Base-by-base conservation (phyloP, 768 basidiomycete genomes). In the Leccinum uliginosum region DNA sequence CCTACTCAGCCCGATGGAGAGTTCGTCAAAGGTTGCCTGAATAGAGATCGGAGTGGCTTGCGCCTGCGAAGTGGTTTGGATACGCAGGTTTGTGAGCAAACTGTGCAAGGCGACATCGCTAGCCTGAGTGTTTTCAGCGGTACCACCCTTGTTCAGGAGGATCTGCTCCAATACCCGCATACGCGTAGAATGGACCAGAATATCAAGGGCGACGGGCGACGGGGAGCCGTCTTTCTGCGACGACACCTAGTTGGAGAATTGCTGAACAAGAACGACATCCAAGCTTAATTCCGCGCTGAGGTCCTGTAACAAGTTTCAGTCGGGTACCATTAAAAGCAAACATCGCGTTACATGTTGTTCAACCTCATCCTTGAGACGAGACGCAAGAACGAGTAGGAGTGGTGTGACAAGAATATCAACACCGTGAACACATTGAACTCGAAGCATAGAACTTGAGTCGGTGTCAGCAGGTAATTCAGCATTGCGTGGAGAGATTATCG, bases 351-450 rank as follows among this genome's bases (percentile, higher is more conserved):
- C 86, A 64, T 72, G 73, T 26, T 63, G 67, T 54, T 72, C 71
- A 38, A 81, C 58, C 47, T 84, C 85, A 44, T 79, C 70, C 62
- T 80, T 75, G 17, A 89, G 63, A 53, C 67, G 66, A 30, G 67
- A 64, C n/a, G 74, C 66, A 46, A 76, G 77, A 17, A 76, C 72
- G 35, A 83, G 57, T 17, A 83, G 49, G 19, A 89, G 72, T 3
- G 88, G 87, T 6, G 83, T 86, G n/a, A 85, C 54, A 44, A 73
- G 70, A 17, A 84, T 48, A 38, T 73, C 69, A 14, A 83, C 49
- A 19, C 72, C 71, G 27, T 70, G 72, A 27, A 62, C 61, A 54
- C 71, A 76, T 34, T 69, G 71, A 29, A 84, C 56, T 27, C 82
- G 80, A 50, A 67, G 48, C 55, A 69, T 51, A 14, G 55, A 57